Conservation (phyloP, 345 rosid genomes). For the Trapa incisa region DNA sequence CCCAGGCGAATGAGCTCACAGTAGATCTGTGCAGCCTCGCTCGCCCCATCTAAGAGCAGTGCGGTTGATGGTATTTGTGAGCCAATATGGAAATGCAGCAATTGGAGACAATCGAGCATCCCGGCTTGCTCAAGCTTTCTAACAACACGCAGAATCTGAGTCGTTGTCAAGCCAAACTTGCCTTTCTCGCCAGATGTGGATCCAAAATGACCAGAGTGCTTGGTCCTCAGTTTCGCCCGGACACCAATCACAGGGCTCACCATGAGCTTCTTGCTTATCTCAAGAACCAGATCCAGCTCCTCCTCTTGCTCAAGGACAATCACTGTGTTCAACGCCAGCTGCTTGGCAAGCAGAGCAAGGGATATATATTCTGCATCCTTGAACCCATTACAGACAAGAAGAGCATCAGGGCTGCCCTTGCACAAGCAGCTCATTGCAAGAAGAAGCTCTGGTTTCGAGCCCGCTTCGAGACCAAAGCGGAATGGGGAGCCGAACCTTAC, state of each 20-base stretch:
- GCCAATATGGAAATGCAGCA: slow-evolving; percentile 87
- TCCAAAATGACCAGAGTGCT: slow-evolving; percentile 88
- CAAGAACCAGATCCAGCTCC: slow-evolving; percentile 69
- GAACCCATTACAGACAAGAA: slow-evolving; percentile 78
- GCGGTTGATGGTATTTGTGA: slow-evolving; percentile 80
- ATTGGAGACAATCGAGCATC: slow-evolving; percentile 75
- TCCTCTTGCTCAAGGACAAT: slow-evolving; percentile 92
- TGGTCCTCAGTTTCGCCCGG: slow-evolving; percentile 81
- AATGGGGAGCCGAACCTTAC: slow-evolving; percentile 59
- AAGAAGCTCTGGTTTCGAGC: slow-evolving; percentile 88
- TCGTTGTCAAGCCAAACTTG: slow-evolving; percentile 73
- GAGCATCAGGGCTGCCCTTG: slow-evolving; percentile 51
- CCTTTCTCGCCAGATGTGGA: slow-evolving; percentile 96
- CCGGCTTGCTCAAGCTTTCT: slow-evolving; percentile 40
- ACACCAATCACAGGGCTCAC: slow-evolving; percentile 64
- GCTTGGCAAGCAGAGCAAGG: slow-evolving; percentile 59
- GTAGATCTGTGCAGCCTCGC: no score
- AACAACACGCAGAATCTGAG: slow-evolving; percentile 69
- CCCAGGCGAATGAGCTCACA: no score
- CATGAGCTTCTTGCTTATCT: slow-evolving; percentile 43
- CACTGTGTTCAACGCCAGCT: slow-evolving; percentile 57
- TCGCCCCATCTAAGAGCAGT: slow-evolving; percentile 44
- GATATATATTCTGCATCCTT: slow-evolving; percentile 76
- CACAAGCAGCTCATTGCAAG: slow-evolving; percentile 84
- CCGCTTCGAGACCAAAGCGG: slow-evolving; percentile 88